phyloP scores from a whole-genome alignment of 2,329 filamentous ascomycete genomes.

The Epichloe typhina region DNA sequence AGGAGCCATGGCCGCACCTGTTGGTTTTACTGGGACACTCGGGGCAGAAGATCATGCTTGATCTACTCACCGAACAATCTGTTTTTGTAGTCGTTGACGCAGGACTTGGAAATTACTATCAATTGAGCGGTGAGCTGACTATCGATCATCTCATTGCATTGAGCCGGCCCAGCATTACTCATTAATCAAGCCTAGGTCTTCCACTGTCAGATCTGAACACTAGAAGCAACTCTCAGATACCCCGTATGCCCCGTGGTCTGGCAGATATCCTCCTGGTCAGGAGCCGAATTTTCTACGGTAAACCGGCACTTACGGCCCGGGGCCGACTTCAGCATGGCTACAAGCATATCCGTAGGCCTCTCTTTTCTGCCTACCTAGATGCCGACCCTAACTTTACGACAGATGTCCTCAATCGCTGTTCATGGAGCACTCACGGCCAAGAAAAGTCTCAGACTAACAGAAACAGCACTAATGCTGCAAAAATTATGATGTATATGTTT shows the following conservation, averaged over 20 bases:
- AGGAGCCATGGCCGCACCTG: conserved; percentile 60
- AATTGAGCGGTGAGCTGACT: conserved; percentile 56
- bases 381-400: conserved; percentile 11
- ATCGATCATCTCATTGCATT: not conserved
- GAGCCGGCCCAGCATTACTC: not conserved
- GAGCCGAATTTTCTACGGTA: conserved; percentile 76
- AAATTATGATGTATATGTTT: conserved; percentile 86
- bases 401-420: conserved; percentile 73
- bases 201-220: conserved; percentile 35
- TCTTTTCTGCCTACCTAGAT: not conserved
- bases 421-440: conserved; percentile 9
- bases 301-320: conserved; percentile 54
- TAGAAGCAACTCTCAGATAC: not conserved
- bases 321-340: conserved; percentile 61
- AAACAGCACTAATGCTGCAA: conserved; percentile 40
- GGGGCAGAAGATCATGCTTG: conserved; percentile 65
- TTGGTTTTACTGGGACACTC: conserved; percentile 60
- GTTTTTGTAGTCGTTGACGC: conserved; percentile 54
- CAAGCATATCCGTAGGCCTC: conserved; percentile 62
- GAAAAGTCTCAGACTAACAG: not conserved
- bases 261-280: conserved; percentile 63
- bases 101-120: conserved; percentile 54
- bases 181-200: conserved; percentile 22
- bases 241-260: conserved; percentile 18
- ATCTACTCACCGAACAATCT: conserved; percentile 63